Evolutionary conservation across 495 filamentous ascomycete genomes (phyloP).

Genomic region (Penicillium silybi): DNA sequence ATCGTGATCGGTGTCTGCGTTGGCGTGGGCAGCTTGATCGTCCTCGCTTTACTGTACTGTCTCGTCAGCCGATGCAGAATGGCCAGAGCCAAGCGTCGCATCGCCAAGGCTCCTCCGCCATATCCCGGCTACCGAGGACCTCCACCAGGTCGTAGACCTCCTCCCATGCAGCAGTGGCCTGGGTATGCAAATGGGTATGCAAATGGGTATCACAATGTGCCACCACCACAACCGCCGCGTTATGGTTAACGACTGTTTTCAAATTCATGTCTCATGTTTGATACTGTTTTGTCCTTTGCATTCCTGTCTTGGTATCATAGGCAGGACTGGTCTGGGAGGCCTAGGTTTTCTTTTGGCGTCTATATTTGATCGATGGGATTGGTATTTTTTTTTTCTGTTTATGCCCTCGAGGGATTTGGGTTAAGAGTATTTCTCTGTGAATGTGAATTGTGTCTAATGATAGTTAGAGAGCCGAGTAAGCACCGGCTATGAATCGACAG

Average conservation of each 20-base stretch:
- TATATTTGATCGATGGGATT: neutral
- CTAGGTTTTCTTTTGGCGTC: slow-evolving; percentile 1
- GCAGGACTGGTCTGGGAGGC: neutral
- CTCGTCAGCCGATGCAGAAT: slow-evolving; percentile 51
- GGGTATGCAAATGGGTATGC: slow-evolving; percentile 18
- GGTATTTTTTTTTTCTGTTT: neutral
- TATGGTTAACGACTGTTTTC: slow-evolving; percentile 5
- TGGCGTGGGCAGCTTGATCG: slow-evolving; percentile 63
- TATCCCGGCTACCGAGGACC: slow-evolving; percentile 13
- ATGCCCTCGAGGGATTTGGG: neutral
- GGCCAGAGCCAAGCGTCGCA: slow-evolving; percentile 22
- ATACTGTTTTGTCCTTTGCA: neutral
- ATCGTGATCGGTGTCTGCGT: slow-evolving; percentile 71
- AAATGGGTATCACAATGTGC: slow-evolving; percentile 25
- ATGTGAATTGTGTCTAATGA: neutral
- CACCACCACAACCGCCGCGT: slow-evolving; percentile 21
- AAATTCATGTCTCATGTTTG: neutral
- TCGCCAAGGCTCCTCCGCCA: slow-evolving; percentile 25
- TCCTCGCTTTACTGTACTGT: slow-evolving; percentile 60
- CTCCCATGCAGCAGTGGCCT: slow-evolving; percentile 28
- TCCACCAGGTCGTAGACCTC: slow-evolving; percentile 10
- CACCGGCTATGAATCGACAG: neutral
- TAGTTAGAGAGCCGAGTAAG: neutral
- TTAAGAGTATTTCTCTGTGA: neutral
- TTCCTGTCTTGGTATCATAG: slow-evolving; percentile 1